Evolutionary conservation across 495 filamentous ascomycete genomes (phyloP).

Genomic region (Chaetomium fimeti): DNA sequence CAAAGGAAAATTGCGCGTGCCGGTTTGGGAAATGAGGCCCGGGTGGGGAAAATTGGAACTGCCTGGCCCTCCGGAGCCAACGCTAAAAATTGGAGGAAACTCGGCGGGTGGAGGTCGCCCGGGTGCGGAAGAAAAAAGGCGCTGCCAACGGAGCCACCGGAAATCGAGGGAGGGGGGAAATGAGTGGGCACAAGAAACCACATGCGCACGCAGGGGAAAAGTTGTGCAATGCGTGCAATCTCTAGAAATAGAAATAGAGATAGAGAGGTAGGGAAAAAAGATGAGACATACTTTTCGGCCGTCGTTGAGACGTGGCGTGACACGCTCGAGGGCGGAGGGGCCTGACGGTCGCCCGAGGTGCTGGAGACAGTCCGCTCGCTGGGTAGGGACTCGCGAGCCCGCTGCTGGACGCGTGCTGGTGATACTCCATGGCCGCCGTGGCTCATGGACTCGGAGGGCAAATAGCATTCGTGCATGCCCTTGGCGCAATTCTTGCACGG

Average conservation of each 20-base stretch:
- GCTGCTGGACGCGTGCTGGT: constrained; percentile 36
- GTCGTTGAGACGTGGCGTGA: constrained; percentile 46
- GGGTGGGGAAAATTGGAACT: constrained; percentile 38
- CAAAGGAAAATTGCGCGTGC: constrained; percentile 29
- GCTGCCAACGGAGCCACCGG: constrained; percentile 15
- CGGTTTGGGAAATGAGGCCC: constrained; percentile 36
- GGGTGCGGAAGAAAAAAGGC: constrained; percentile 22
- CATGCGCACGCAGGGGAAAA: neutral
- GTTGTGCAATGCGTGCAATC: neutral
- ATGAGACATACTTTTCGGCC: constrained; percentile 47
- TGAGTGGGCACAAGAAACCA: constrained; percentile 23
- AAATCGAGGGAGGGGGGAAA: neutral
- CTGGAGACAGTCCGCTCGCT: constrained; percentile 46
- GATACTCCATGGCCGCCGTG: constrained; percentile 49
- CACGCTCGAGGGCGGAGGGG: constrained; percentile 40
- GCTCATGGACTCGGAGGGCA: constrained; percentile 51
- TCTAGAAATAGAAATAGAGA: constrained; percentile 20
- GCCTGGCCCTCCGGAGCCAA: constrained; percentile 30
- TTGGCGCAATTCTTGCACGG: constrained; percentile 57
- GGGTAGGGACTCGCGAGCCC: constrained; percentile 46
- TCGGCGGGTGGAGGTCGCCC: constrained; percentile 29
- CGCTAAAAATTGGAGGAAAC: constrained; percentile 27
- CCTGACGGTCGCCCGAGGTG: constrained; percentile 45
- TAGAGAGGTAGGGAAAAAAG: constrained; percentile 9
- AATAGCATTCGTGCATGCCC: constrained; percentile 54